Percentiles rank a stretch among this genome's conserved stretches.
These are phyloP conservation scores for Kwoniella shandongensis DNA, from an alignment of 768 basidiomycete genomes.

Conservation along the genomic window DNA sequence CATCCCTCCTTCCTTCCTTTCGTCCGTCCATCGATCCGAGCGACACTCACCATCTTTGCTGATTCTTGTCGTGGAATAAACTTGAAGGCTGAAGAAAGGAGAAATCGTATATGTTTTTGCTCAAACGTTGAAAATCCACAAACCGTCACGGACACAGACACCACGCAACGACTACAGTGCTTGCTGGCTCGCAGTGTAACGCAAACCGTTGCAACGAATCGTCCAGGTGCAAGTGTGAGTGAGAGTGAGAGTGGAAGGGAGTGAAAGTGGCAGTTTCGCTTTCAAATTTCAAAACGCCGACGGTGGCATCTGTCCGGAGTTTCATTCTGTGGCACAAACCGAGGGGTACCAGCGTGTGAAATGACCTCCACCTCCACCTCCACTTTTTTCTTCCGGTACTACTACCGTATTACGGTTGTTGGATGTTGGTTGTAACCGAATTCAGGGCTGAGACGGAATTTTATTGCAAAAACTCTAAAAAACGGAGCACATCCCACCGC, in stretches of 20 bases:
- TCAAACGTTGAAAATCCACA: not conserved
- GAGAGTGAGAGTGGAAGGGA: not conserved
- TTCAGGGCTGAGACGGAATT: too few species aligned
- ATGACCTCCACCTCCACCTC: too few species aligned
- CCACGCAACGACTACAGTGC: not conserved
- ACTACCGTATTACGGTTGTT: too few species aligned
- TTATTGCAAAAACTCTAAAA: too few species aligned
- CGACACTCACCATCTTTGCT: slow-evolving; percentile 24
- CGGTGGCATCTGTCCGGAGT: too few species aligned
- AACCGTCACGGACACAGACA: not conserved
- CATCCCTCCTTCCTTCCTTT: not conserved
- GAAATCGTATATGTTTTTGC: not conserved
- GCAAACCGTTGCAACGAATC: not conserved
- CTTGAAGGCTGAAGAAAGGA: slow-evolving; percentile 22
- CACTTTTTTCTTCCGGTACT: too few species aligned
- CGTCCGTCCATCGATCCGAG: not conserved
- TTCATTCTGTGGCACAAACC: too few species aligned
- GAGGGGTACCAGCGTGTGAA: too few species aligned
- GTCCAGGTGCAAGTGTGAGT: too few species aligned
- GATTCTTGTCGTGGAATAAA: slow-evolving; percentile 4
- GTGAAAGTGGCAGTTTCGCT: slow-evolving; percentile 5
- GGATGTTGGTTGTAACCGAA: too few species aligned
- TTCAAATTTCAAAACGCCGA: slow-evolving; percentile 1
- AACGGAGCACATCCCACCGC: too few species aligned
- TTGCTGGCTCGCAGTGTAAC: not conserved